Evolutionary conservation across 1,284 basidiomycete species (phyloP), one percentile per base, ranked within the genome.

Genomic region (Tylopilus orsonianus): DNA sequence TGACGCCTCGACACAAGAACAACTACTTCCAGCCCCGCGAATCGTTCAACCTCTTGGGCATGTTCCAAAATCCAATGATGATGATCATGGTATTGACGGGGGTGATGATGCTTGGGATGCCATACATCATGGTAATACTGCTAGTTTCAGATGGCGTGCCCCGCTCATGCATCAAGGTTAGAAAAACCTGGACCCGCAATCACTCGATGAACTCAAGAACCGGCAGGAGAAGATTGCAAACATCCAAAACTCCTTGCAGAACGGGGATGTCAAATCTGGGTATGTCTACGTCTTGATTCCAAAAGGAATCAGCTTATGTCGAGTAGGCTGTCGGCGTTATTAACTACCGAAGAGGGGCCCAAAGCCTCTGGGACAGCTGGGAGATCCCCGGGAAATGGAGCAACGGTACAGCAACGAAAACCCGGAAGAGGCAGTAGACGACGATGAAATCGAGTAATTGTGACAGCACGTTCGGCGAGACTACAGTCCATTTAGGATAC

Each of bases 51-150:
- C 57, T 92, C 22, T 49, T 90, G 46, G 81, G 75, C 40, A 88
- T 93, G 86, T 73, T 94, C 60, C 83, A 87, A 59, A 92, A 81
- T 63, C 91, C 91, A 2, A 93, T 94, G 91, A 86, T 91, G 71
- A 71, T 94, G 50, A 80, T 93, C 71, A 89, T 91, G 85, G 71
- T 85, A 16, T 73, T 79, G 56, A 84, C 76, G 36, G 90, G 77
- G 24, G 70, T 72, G 27, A 80, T 93, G 79, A 80, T 90, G 68
- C 69, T 90, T 18, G 80, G 74, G n/a, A 81, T 86, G 78, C 91
- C 91, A 2, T 91, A 88, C 64, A 65, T 93, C 52, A 86, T 87
- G 75, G 90, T 91, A 49, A 48, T 26, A 26, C 37, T 24, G 2
- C 33, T n/a, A 7, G 27, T n/a, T 22, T 23, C 8, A n/a, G 14